These are phyloP conservation scores for Lentinula lateritia DNA, from an alignment of 768 basidiomycete species.

Conservation along the genomic window DNA sequence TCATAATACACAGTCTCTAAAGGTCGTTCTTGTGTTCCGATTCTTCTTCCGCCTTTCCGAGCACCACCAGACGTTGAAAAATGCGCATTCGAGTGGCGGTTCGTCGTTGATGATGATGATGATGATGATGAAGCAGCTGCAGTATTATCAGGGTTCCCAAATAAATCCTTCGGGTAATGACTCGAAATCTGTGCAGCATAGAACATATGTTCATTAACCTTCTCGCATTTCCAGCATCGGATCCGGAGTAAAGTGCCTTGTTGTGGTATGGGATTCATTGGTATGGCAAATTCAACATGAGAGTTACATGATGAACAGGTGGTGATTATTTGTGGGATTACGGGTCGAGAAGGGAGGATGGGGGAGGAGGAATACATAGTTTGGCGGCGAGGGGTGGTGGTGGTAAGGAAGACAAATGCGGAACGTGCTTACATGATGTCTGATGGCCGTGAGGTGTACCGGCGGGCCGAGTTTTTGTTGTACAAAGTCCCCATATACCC, in stretches of 20 bases:
- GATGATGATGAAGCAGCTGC: slow-evolving; percentile 7
- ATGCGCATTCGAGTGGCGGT: too few species aligned
- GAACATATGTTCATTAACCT: slow-evolving; percentile 57
- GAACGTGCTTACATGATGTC: too few species aligned
- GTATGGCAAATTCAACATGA: slow-evolving; percentile 65
- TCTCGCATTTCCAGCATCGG: slow-evolving; percentile 65
- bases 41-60: slow-evolving; percentile 58
- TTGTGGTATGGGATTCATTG: slow-evolving; percentile 43
- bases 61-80: too few species aligned
- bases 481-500: too few species aligned
- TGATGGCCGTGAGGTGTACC: too few species aligned
- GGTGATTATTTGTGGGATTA: slow-evolving; percentile 62
- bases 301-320: slow-evolving; percentile 52
- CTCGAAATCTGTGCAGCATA: slow-evolving; percentile 56
- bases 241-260: slow-evolving; percentile 56
- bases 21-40: slow-evolving; percentile 84
- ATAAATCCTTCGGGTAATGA: slow-evolving; percentile 10
- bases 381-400: too few species aligned
- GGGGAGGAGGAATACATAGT: slow-evolving; percentile 18
- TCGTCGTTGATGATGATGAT: slow-evolving; percentile 11
- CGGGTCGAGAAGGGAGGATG: slow-evolving; percentile 53
- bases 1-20: slow-evolving; percentile 92
- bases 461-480: too few species aligned
- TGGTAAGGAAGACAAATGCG: too few species aligned
- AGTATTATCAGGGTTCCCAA: slow-evolving; percentile 12